Conservation (phyloP, 345 rosid species). For the Arabis alpina region DNA sequence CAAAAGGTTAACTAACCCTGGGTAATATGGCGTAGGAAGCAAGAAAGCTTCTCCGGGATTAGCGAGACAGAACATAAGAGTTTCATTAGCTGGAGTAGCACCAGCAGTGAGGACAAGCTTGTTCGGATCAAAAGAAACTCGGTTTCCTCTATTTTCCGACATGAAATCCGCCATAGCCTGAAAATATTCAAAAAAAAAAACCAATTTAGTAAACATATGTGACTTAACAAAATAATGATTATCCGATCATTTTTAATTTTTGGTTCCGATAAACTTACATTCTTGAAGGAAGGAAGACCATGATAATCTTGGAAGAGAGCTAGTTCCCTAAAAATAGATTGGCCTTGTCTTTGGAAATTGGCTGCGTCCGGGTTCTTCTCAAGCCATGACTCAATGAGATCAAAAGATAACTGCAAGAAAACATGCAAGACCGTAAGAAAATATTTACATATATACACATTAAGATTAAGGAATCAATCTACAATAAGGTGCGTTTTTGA, state of each 20-base stretch:
- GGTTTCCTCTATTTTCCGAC: conserved; percentile 78
- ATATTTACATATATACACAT: not conserved
- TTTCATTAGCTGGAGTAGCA: conserved; percentile 80
- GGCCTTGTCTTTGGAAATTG: conserved; percentile 57
- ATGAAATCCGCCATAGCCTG: conserved; percentile 77
- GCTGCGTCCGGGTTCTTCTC: conserved; percentile 65
- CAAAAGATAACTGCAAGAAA: conserved; percentile 61
- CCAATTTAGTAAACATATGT: conserved; percentile 18
- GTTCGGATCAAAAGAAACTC: conserved; percentile 61
- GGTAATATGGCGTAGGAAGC: conserved; percentile 82
- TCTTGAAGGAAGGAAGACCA: conserved; percentile 67
- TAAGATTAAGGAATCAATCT: not conserved
- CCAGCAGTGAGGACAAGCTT: conserved; percentile 76
- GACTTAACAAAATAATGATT: not conserved
- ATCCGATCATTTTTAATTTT: not conserved
- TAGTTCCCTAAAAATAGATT: conserved; percentile 71
- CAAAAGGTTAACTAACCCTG: conserved; percentile 60
- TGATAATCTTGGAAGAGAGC: conserved; percentile 89
- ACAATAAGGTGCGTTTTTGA: not conserved
- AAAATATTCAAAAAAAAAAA: not conserved
- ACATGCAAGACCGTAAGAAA: conserved; percentile 7
- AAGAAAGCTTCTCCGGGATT: conserved; percentile 77
- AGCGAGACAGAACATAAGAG: conserved; percentile 73
- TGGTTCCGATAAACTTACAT: conserved; percentile 44
- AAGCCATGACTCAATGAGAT: conserved; percentile 73